Evolutionary conservation across 148 eudicot genomes (phyloP).

Genomic region (Amaranthus hypochondriacus): DNA sequence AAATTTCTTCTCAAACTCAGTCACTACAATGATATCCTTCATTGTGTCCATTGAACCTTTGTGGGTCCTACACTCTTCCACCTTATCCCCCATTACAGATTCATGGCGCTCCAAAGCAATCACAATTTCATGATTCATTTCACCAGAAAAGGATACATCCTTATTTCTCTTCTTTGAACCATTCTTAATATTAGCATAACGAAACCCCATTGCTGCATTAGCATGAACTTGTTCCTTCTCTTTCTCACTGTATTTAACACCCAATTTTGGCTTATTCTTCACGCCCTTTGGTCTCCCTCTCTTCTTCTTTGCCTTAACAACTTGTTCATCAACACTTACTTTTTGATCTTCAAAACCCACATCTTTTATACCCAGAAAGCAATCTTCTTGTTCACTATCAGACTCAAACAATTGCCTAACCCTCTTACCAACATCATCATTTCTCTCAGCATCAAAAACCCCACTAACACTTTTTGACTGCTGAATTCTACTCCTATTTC

Average conservation of each 20-base stretch:
- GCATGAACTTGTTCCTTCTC: neutral
- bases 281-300: conserved; percentile 28
- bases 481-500: neutral
- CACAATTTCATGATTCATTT: neutral
- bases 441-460: neutral
- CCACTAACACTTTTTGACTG: neutral
- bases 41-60: neutral
- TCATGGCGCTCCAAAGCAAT: neutral
- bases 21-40: neutral
- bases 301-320: conserved; percentile 15
- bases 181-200: neutral
- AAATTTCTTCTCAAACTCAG: neutral
- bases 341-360: neutral
- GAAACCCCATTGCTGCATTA: conserved; percentile 9
- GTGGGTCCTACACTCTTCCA: neutral
- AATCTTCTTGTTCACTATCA: conserved; percentile 28
- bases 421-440: conserved; percentile 26
- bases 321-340: conserved; percentile 10
- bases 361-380: conserved; percentile 4
- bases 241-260: neutral
- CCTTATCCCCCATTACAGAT: conserved; percentile 2
- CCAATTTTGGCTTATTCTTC: conserved; percentile 16
- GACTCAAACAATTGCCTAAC: conserved; percentile 29
- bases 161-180: conserved; percentile 12
- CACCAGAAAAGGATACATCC: neutral